Evolutionary conservation across 2,329 filamentous ascomycete genomes (phyloP), one percentile per base, ranked within the genome.

Genomic region (Neurospora crassa): DNA sequence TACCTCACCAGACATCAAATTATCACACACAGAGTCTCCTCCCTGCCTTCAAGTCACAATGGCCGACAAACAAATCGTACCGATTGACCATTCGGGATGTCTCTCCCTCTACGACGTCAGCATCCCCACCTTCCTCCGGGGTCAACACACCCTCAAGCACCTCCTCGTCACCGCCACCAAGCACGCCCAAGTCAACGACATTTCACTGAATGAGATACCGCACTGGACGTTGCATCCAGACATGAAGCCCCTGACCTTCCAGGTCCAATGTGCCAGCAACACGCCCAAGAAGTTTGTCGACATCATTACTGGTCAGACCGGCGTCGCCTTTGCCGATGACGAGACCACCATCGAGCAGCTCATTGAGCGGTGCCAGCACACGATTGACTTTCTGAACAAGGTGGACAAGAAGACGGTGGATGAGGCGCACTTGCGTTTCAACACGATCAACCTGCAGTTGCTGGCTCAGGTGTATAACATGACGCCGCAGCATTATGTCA

Each of bases 401-500:
- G 74, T 80, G 42, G 74, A 78, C 16, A 72, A 74, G 8, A 74
- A 76, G 24, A 68, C 71, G 1, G 12, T 81, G 16, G 74, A 78
- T 5, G 76, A 75, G 69, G 75, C 76, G 43, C 53, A 63, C 29
- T 16, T 6, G 1, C 29, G 16, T 14, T 34, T 34, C 14, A 63
- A 63, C 24, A 63, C 53, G 14, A 63, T 63, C 53, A 63, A 63
- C 18, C 7, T 63, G 24, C 24, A 63, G 7, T 29, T 63, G 24
- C 76, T 76, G n/a, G 74, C 73, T 7, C 71, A 71, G 7, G 41
- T 70, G 5, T 71, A 79, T 5, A 74, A 73, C 63, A 67, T 76
- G 24, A 71, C 73, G 16, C 74, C 71, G 47, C 73, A 75, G 68
- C 78, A 79, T 0, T 89, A 87, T 71, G 75, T 86, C 6, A 73